Base-by-base conservation (phyloP, 805 yeast genomes). In the Cyberlindnera xylosilytica region DNA sequence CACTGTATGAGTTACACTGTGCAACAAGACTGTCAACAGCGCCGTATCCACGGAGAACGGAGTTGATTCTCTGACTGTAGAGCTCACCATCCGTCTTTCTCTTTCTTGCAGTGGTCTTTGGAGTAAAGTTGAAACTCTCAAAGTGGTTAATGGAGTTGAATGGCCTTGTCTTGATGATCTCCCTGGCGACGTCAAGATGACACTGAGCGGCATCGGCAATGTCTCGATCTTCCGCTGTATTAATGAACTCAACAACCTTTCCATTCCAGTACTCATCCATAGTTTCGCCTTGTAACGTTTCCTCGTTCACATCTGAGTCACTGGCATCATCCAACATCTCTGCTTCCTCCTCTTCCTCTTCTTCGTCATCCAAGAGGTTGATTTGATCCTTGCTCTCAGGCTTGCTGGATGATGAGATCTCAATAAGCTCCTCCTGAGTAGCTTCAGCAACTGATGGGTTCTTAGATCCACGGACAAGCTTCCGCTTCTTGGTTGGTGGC, bases 11-110 rank as follows among this genome's bases (percentile, higher is more conserved):
- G 9, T 89, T 79, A 67, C 99, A 93, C 51, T 80, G 77, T 45
- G 79, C 79, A 47, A 93, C 87, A 51, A 93, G 69, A n/a, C 95
- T 83, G 54, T 91, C 98, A 34, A 93, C 96, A 0, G 99, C 98
- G 47, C 81, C 83, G 61, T 93, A 93, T 5, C 98, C 98, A 54
- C 80, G 78, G 49, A 93, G 70, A 13, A 88, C 83, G 49, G 74
- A 68, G 36, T 76, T 76, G 4, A 90, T 76, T 30, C 77, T 82
- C 50, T 83, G 91, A 18, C 88, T 75, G 37, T 87, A 72, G 56
- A 78, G 76, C 53, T 83, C 83, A 10, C 97, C 96, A 35, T 78
- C 76, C 5, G 83, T 70, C 59, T 77, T 79, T 12, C 48, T 34
- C 42, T 64, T 70, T 42, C 66, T 68, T 46, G 67, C 35, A 66